A percentile compares a stretch with the other conserved stretches of the same genome.
Conservation (phyloP, 2,329 filamentous ascomycete species). For the Aureobasidium mangrovei region DNA sequence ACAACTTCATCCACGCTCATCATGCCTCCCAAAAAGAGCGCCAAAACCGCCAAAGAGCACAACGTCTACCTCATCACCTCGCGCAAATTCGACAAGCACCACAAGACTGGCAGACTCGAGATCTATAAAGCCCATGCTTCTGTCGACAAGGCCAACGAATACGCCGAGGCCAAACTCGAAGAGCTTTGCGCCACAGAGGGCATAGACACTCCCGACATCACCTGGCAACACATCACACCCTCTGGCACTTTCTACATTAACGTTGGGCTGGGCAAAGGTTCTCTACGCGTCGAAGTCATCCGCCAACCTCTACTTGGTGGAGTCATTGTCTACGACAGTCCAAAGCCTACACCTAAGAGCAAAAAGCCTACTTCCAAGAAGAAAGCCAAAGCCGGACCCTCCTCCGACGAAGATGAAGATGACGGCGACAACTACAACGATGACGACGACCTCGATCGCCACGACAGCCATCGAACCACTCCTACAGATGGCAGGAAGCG, state of each 20-base stretch:
- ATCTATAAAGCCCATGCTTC: conserved; percentile 5
- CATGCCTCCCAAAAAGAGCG: neutral
- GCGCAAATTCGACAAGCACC: neutral
- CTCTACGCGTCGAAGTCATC: neutral
- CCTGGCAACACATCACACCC: neutral
- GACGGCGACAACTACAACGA: neutral
- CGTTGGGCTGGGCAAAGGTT: neutral
- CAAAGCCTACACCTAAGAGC: neutral
- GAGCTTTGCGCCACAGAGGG: neutral
- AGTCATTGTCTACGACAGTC: neutral
- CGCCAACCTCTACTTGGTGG: conserved; percentile 3
- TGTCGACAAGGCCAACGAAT: conserved; percentile 10
- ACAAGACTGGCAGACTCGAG: conserved; percentile 1
- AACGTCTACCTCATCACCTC: conserved; percentile 6
- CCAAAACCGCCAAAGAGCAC: neutral
- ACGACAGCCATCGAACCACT: neutral
- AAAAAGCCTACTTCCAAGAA: neutral
- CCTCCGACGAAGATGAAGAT: neutral
- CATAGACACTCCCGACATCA: neutral
- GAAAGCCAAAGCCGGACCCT: neutral
- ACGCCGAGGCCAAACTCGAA: neutral
- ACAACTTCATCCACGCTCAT: neutral
- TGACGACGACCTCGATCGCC: neutral
- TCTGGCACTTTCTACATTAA: neutral
- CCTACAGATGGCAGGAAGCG: neutral